Conservation (phyloP, 805 yeast species). For the Yarrowia keelungensis region DNA sequence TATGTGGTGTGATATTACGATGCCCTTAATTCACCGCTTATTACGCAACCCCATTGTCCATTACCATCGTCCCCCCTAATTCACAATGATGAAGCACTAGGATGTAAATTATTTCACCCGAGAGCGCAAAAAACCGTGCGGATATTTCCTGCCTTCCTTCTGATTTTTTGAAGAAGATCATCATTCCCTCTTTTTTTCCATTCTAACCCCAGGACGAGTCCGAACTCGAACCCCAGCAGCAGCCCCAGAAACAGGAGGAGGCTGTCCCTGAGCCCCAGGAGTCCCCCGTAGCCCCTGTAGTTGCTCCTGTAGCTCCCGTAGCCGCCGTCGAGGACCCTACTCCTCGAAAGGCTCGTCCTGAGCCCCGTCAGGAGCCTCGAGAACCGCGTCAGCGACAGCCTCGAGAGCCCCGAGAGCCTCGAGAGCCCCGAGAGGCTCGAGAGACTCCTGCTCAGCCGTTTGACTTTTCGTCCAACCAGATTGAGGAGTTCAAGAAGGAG, state of each 20-base stretch:
- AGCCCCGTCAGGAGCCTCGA: conserved; percentile 16
- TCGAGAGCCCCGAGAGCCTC: conserved; percentile 5
- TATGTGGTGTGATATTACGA: no score
- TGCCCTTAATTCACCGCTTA: background rate
- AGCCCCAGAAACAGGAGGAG: background rate
- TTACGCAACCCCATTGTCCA: background rate
- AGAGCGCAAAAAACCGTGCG: conserved; percentile 50
- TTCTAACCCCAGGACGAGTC: conserved; percentile 29
- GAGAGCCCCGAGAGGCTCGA: conserved; percentile 13
- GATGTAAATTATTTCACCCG: conserved; percentile 47
- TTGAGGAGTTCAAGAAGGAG: conserved; percentile 38
- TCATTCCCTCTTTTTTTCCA: background rate
- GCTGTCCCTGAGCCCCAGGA: conserved; percentile 38
- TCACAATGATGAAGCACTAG: conserved; percentile 49
- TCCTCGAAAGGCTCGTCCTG: conserved; percentile 33
- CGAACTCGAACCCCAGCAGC: conserved; percentile 24
- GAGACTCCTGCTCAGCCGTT: conserved; percentile 17
- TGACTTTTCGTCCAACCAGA: conserved; percentile 22
- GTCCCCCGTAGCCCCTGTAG: conserved; percentile 14
- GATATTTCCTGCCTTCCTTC: conserved; percentile 57
- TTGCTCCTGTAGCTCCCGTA: conserved; percentile 1
- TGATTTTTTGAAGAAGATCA: conserved; percentile 44
- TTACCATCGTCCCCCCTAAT: background rate
- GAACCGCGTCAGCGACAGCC: background rate
- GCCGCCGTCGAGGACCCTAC: background rate